Base-by-base conservation (phyloP, 1,284 basidiomycete genomes). In the Paramarasmius palmivorus region DNA sequence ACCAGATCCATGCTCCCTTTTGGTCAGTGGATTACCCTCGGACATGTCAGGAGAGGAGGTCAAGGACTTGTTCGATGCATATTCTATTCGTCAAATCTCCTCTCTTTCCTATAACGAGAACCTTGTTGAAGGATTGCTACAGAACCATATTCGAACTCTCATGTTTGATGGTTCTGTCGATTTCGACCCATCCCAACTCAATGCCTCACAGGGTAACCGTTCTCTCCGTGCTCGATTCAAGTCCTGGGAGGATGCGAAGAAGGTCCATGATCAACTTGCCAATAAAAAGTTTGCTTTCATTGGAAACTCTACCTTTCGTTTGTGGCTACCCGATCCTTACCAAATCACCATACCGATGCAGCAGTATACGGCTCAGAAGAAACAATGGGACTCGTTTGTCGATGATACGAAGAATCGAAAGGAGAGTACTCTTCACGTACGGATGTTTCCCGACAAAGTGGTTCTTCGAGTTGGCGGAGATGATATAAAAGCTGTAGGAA, bases 321-420 rank as follows among this genome's bases (percentile, higher is more conserved):
- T 72, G 12, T 65, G 65, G 26, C 72, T 80, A 49, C 77, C 73
- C 0, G 65, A 71, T 56, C 76, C 79, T 40, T 83, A 78, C 61
- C 70, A 71, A 6, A 72, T 79, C 41, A 68, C 63, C 23, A 75
- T 84, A 42, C 69, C 79, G 0, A 44, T 50, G 7, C 70, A 70
- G 25, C 83, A 84, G 56, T 82, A 78, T 63, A 63, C 64, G 22
- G 76, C 79, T 4, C 82, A 84, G 63, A 74, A 67, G 52, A 61
- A 51, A 1, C 68, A 70, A 32, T 84, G 82, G 82, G 67, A 75
- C 29, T 63, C 68, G 3, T 63, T 83, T 22, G 58, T 63, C 0
- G 62, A 65, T 8, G 32, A 22, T 38, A 49, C 22, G 1, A 34
- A n/a, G 19, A 44, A 44, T 14, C 44, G 42, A 26, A 52, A 37